These are phyloP conservation scores for Fusarium equiseti DNA, from an alignment of 2,329 filamentous ascomycete genomes.

Conservation along the genomic window DNA sequence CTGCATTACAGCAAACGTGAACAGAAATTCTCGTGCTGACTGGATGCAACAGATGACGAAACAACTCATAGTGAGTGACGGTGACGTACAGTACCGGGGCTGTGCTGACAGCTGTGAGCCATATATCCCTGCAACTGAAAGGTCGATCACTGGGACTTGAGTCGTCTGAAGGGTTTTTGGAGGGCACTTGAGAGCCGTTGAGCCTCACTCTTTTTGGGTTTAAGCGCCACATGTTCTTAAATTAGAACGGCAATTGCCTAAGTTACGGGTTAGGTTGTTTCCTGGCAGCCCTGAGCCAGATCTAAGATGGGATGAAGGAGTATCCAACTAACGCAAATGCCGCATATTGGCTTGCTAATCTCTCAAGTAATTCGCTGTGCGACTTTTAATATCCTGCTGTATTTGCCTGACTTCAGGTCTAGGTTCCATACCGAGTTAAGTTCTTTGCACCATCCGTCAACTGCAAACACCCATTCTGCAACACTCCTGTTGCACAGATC, in stretches of 20 bases:
- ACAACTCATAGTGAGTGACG: constrained; percentile 43
- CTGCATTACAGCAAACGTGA: constrained; percentile 4
- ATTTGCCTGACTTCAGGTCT: not conserved
- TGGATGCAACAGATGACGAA: constrained; percentile 36
- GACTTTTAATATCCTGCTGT: not conserved
- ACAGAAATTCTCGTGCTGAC: constrained; percentile 27
- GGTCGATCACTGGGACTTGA: constrained; percentile 30
- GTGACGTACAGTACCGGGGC: constrained; percentile 48
- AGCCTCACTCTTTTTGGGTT: constrained; percentile 29
- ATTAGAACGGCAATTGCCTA: constrained; percentile 35
- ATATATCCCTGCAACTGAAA: constrained; percentile 29
- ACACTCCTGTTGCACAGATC: constrained; percentile 13
- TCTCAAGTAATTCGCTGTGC: not conserved
- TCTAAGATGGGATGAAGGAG: not conserved
- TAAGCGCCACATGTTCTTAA: constrained; percentile 36
- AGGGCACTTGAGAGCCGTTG: constrained; percentile 15
- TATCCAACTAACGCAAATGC: not conserved
- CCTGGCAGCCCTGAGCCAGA: constrained; percentile 20
- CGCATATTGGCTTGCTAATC: not conserved
- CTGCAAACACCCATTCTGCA: constrained; percentile 1
- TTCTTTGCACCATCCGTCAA: not conserved
- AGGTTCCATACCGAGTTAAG: not conserved
- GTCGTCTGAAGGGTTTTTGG: constrained; percentile 16
- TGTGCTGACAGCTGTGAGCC: constrained; percentile 41
- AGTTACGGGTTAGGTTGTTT: not conserved